These are phyloP conservation scores for Penicillium paxilli DNA, from an alignment of 495 filamentous ascomycete species.

Conservation along the genomic window DNA sequence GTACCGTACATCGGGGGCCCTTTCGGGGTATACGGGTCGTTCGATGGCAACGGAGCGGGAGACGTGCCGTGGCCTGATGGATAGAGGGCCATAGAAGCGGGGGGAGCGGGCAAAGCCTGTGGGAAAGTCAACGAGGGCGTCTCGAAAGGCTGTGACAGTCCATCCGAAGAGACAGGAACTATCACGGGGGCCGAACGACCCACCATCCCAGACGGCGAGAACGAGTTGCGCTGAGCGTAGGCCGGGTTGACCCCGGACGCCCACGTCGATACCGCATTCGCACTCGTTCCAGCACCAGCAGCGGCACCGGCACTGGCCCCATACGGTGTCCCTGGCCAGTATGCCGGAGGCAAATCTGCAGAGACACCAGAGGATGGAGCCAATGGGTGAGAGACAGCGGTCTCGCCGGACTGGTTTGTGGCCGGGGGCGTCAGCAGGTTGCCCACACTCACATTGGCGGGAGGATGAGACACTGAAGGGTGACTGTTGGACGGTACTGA, in stretches of 20 bases:
- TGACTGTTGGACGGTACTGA: conserved; percentile 17
- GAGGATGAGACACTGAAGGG: conserved; percentile 32
- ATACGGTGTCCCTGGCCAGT: conserved; percentile 49
- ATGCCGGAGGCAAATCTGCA: conserved; percentile 46
- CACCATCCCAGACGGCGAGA: conserved; percentile 54
- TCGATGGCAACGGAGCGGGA: conserved; percentile 57
- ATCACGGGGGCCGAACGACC: conserved; percentile 44
- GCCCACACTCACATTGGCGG: conserved; percentile 55
- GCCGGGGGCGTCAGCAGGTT: conserved; percentile 63
- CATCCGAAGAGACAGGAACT: conserved; percentile 51
- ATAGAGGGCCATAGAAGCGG: conserved; percentile 33
- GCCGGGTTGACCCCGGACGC: conserved; percentile 38
- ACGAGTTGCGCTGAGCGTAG: conserved; percentile 48
- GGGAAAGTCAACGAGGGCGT: conserved; percentile 57
- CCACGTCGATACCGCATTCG: conserved; percentile 41
- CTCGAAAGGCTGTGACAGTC: conserved; percentile 58
- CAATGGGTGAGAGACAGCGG: conserved; percentile 53
- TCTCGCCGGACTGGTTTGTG: conserved; percentile 62
- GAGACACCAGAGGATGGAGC: conserved; percentile 41
- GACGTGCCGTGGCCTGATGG: conserved; percentile 56
- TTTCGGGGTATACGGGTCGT: conserved; percentile 63
- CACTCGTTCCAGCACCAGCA: no score
- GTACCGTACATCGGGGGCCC: conserved; percentile 52
- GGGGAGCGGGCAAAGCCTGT: conserved; percentile 48
- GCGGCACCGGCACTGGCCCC: conserved; percentile 22